A percentile compares a stretch with the other conserved stretches of the same genome.
Conservation (phyloP, 495 filamentous ascomycete species). For the Lichina pygmaea region DNA sequence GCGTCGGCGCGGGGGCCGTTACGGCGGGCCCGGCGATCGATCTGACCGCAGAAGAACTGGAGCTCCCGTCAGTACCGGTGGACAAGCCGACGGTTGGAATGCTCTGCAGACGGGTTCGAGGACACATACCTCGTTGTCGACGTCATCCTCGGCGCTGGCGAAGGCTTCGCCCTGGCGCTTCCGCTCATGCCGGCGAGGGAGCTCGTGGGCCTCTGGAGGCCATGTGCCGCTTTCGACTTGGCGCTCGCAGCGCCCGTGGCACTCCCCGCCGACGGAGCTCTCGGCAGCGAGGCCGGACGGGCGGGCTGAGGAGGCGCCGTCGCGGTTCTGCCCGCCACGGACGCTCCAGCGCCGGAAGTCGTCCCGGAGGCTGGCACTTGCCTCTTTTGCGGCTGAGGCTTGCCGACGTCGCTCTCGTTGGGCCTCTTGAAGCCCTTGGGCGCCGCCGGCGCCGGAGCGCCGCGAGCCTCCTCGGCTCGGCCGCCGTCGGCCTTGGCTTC, state of each 20-base stretch:
- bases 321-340: constrained; percentile 10
- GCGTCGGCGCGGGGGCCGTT: constrained; percentile 12
- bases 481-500: constrained; percentile 7
- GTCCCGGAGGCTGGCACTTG: constrained; percentile 2
- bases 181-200: constrained; percentile 1
- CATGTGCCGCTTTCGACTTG: constrained; percentile 22
- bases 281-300: constrained; percentile 6
- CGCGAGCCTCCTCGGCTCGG: constrained; percentile 14
- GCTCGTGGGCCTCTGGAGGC: constrained; percentile 4
- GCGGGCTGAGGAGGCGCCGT: constrained; percentile 1
- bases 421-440: constrained; percentile 19
- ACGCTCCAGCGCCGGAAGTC: constrained; percentile 2
- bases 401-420: constrained; percentile 16
- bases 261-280: constrained; percentile 21
- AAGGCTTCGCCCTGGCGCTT: neutral
- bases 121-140: too few relatives aligned
- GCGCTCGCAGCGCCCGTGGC: constrained; percentile 27
- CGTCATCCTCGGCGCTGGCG: too few relatives aligned
- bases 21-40: too few relatives aligned
- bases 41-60: too few relatives aligned
- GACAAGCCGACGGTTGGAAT: too few relatives aligned
- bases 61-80: too few relatives aligned
- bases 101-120: too few relatives aligned
- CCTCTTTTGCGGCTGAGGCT: constrained; percentile 12
- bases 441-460: constrained; percentile 9